Evolutionary conservation across 2,329 filamentous ascomycete genomes (phyloP).

Genomic region (Sarocladiaceae sp.): DNA sequence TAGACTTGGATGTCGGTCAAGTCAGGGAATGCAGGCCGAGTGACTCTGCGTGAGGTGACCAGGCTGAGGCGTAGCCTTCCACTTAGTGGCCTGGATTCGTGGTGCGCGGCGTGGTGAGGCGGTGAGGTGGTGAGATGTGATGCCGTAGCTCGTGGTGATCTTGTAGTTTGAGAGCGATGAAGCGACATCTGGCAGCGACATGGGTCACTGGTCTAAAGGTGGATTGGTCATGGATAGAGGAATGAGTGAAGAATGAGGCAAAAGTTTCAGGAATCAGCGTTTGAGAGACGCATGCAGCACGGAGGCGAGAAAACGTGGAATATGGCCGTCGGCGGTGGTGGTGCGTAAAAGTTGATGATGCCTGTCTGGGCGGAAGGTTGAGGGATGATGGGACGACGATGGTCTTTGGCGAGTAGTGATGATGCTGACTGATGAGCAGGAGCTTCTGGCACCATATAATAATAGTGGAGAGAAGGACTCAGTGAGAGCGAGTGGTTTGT

Average conservation of each 20-base stretch:
- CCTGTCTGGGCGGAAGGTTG: not conserved
- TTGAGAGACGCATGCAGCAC: no score
- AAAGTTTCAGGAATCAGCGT: not conserved
- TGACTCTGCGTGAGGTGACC: not conserved
- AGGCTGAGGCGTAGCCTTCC: not conserved
- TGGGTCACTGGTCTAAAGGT: not conserved
- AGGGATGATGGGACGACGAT: not conserved
- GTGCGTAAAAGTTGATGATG: not conserved
- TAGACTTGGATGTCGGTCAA: not conserved
- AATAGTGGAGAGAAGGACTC: not conserved
- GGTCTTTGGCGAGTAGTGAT: not conserved
- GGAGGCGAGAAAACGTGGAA: not conserved
- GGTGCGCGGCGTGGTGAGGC: not conserved
- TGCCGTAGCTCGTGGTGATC: not conserved
- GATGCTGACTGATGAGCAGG: constrained; percentile 6
- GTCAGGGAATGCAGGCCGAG: not conserved
- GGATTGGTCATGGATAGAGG: not conserved
- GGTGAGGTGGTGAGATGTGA: not conserved
- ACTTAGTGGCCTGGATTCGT: not conserved
- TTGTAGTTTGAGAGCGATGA: not conserved
- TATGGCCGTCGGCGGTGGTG: not conserved
- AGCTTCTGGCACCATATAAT: constrained; percentile 4
- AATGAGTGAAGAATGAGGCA: not conserved
- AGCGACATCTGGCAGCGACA: not conserved
- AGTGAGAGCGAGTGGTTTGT: not conserved